phyloP scores from a whole-genome alignment of 2,329 filamentous ascomycete species.

The Hypoxylon rubiginosum region DNA sequence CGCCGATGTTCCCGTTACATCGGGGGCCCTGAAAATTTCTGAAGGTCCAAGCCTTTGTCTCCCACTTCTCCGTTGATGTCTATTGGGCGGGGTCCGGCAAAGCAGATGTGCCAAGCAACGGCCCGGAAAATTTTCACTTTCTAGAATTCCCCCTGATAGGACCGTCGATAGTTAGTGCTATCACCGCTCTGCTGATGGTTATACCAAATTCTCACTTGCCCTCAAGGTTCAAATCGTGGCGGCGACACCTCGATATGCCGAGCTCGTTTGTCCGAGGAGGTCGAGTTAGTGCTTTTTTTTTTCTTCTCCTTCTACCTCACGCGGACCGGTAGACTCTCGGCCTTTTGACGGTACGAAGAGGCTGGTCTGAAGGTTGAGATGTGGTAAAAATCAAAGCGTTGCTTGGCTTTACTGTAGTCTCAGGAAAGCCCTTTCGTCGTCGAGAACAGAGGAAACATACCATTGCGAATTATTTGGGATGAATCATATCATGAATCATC shows the following conservation, averaged over 20 bases:
- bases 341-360: slow-evolving; percentile 11
- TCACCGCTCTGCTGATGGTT: slow-evolving; percentile 25
- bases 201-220: slow-evolving; percentile 20
- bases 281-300: neutral
- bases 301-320: slow-evolving; percentile 5
- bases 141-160: slow-evolving; percentile 26
- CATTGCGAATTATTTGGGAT: neutral
- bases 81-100: slow-evolving; percentile 21
- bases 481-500: slow-evolving; percentile 1
- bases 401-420: neutral
- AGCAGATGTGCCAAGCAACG: slow-evolving; percentile 26
- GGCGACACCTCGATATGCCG: slow-evolving; percentile 4
- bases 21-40: slow-evolving; percentile 28
- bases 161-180: slow-evolving; percentile 13
- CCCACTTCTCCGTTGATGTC: slow-evolving; percentile 20
- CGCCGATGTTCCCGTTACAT: slow-evolving; percentile 39
- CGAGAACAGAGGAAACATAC: neutral
- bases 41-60: slow-evolving; percentile 21
- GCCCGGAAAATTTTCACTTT: slow-evolving; percentile 26
- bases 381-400: slow-evolving; percentile 6
- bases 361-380: slow-evolving; percentile 1
- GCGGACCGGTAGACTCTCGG: slow-evolving; percentile 7
- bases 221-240: slow-evolving; percentile 12
- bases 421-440: neutral
- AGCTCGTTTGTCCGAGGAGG: neutral